Evolutionary conservation across 768 basidiomycete species (phyloP), one percentile per base, ranked within the genome.

Genomic region (Asterophora parasitica): DNA sequence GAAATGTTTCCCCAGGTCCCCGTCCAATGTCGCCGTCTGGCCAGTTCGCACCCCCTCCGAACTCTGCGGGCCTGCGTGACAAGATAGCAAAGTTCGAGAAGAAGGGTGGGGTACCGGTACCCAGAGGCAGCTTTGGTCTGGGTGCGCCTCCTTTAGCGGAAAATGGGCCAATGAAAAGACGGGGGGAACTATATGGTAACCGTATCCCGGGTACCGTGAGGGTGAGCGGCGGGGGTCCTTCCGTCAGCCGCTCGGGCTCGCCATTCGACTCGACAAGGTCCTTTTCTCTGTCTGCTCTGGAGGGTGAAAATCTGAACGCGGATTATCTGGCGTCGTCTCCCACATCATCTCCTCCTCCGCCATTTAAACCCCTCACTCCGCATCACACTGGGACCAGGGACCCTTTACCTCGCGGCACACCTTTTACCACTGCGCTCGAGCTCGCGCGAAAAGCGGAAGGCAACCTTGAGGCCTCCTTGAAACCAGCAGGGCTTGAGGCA

Each of bases 11-110:
- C 51, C 57, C 54, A 51, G 53, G 47, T 19, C 46, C 49, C 46
- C 28, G 46, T 30, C 44, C 67, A 9, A 60, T 65, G 16, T 61
- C 68, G 9, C 58, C 66, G 19, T 55, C 62, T 11, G 52, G 64
- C n/a, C 50, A 57, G 17, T 42, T 63, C 34, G 64, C 61, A 39
- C 59, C 61, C 4, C 59, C 54, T 6, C 52, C 60, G 30, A 51
- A 55, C 39, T 54, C 58, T 33, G 59, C 61, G 26, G 65, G 57
- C 7, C 60, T 77, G 28, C 67, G 78, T 16, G 87, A 84, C 61
- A 88, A 80, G 69, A 90, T 90, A 53, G 87, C 88, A 16, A 81
- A 77, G 52, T 91, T 91, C 49, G 88, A 91, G 65, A 74, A 73
- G 65, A 83, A 86, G 61, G 88, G 88, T 44, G 85, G 81, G 9